Evolutionary conservation across 371 early-diverging fungal species (phyloP), one percentile per base, ranked within the genome.

Genomic region (Quaeritorhiza haematococci): DNA sequence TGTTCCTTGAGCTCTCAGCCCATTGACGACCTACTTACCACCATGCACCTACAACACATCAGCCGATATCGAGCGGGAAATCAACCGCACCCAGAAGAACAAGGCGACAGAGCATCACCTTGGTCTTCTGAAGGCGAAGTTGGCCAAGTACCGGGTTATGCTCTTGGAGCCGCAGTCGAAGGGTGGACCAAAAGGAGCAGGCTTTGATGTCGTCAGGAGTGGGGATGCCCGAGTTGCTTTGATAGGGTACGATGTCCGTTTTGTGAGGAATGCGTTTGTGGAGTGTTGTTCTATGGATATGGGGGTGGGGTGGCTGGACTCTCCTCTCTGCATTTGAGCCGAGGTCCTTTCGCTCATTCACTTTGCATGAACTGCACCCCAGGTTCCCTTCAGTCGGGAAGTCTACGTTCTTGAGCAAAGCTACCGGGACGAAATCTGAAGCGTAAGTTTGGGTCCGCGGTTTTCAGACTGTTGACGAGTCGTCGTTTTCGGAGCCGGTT

Each of bases 331-430:
- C 17, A 38, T 17, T 38, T 15, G 41, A 38, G 41, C 17, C 41
- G 21, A 38, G 17, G 17, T 38, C 17, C 41, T 17, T 17, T 54
- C 33, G 52, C 28, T n/a, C n/a, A n/a, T n/a, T n/a, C n/a, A n/a
- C n/a, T n/a, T n/a, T n/a, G n/a, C n/a, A n/a, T n/a, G n/a, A n/a
- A n/a, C 35, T 50, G 7, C 34, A 47, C 26, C 10, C 45, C 33
- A 61, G 70, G 34, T 99, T 99, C 65, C 99, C 99, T 10, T 96
- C 97, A 13, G 99, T 99, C 21, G 99, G 99, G 51, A 99, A 99
- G 75, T 92, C 93, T 21, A 99, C 99, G 2, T 75, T 99, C 44
- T 80, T 99, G 49, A 88, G 87, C 64, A 96, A 93, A 72, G 69
- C 96, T 29, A 99, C 99, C 17, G 87, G 91, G 34, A 94, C 96